phyloP scores from a whole-genome alignment of 2,329 filamentous ascomycete species.

The Aspergillus vadensis region DNA sequence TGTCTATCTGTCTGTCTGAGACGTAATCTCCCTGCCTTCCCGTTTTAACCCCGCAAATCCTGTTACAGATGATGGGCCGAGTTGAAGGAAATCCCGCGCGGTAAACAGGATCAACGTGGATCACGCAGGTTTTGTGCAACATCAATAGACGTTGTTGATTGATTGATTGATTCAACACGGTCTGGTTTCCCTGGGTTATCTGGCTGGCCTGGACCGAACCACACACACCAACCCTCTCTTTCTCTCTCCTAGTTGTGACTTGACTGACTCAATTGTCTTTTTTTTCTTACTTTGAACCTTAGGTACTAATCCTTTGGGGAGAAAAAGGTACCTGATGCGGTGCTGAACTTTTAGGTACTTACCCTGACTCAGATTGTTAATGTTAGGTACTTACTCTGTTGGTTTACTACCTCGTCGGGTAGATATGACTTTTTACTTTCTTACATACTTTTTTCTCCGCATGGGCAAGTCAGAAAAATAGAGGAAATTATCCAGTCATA shows the following conservation, averaged over 20 bases:
- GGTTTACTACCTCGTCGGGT: neutral
- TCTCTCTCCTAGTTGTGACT: no score
- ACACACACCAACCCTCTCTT: neutral
- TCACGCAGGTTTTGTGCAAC: constrained; percentile 12
- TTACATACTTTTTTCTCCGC: no score
- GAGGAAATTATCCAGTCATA: no score
- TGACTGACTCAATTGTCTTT: neutral
- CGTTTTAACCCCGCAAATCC: constrained; percentile 4
- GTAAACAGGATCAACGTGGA: constrained; percentile 13
- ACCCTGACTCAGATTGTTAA: no score
- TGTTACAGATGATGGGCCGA: constrained; percentile 1
- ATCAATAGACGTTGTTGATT: constrained; percentile 1
- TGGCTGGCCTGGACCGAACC: constrained; percentile 2
- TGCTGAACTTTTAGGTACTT: neutral
- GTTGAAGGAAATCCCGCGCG: constrained; percentile 13
- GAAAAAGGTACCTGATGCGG: neutral
- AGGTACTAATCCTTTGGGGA: neutral
- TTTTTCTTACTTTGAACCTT: neutral
- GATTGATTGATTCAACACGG: neutral
- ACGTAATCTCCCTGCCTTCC: constrained; percentile 4
- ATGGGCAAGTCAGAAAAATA: no score
- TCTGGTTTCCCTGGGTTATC: constrained; percentile 5
- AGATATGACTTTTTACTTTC: neutral
- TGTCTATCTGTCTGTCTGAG: neutral
- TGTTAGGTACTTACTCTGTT: neutral